phyloP scores from a whole-genome alignment of 768 basidiomycete species.

The Tylopilus subfusipes region DNA sequence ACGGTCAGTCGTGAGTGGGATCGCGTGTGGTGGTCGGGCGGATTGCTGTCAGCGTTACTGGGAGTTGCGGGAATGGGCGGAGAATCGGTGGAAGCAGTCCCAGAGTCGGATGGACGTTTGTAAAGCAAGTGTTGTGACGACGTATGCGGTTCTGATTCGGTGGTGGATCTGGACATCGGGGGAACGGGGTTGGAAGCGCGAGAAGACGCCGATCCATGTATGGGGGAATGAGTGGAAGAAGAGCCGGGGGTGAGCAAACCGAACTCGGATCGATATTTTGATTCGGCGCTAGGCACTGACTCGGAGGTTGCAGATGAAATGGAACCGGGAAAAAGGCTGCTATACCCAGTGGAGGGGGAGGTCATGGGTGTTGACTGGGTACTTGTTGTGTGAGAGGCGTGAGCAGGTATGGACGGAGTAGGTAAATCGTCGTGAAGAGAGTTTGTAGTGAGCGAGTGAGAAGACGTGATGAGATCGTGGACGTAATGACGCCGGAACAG shows the following conservation, averaged over 20 bases:
- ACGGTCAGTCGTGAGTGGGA: slow-evolving; percentile 20
- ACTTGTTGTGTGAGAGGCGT: slow-evolving; percentile 10
- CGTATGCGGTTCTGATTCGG: slow-evolving; percentile 19
- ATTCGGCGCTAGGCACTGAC: slow-evolving; percentile 12
- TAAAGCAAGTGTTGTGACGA: not conserved
- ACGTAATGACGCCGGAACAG: slow-evolving; percentile 10
- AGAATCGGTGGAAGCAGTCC: slow-evolving; percentile 11
- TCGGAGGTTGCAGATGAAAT: slow-evolving; percentile 27
- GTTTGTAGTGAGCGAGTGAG: slow-evolving; percentile 15
- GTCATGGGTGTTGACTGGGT: slow-evolving; percentile 26
- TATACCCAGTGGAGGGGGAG: slow-evolving; percentile 22
- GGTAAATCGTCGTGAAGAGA: slow-evolving; percentile 14
- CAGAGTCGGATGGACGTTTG: slow-evolving; percentile 10
- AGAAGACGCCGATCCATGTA: slow-evolving; percentile 13
- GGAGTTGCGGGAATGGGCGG: not conserved
- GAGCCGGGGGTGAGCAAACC: slow-evolving; percentile 7
- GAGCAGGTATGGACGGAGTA: not conserved
- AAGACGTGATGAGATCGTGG: slow-evolving; percentile 14
- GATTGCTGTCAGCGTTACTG: not conserved
- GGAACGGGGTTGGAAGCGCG: slow-evolving; percentile 12
- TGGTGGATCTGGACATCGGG: slow-evolving; percentile 14
- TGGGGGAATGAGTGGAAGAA: slow-evolving; percentile 10
- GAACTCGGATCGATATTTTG: slow-evolving; percentile 17
- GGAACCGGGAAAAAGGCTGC: slow-evolving; percentile 18
- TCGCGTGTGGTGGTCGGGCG: slow-evolving; percentile 8